These are phyloP conservation scores for Globisporangium radiosum DNA, from an alignment of 352 stramenopile genomes.

Conservation along the genomic window DNA sequence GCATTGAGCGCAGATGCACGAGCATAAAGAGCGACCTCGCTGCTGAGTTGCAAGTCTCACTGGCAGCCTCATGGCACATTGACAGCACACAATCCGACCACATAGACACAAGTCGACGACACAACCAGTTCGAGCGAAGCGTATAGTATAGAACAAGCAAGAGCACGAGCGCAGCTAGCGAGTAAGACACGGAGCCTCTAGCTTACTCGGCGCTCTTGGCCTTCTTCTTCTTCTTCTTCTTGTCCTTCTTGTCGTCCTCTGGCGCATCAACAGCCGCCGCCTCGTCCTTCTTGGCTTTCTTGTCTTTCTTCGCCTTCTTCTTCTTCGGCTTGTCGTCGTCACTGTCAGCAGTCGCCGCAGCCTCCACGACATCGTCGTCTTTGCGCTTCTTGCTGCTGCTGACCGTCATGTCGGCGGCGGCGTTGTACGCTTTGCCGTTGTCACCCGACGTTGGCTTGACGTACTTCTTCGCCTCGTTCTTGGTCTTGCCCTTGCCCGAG, in stretches of 20 bases:
- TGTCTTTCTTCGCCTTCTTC: constrained; percentile 76
- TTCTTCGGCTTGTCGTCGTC: constrained; percentile 63
- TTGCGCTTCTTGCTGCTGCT: constrained; percentile 85
- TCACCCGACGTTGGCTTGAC: constrained; percentile 47
- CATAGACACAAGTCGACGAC: neutral
- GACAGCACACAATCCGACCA: neutral
- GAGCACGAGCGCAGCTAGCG: neutral
- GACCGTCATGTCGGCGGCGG: constrained; percentile 93
- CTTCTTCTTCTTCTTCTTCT: constrained; percentile 55
- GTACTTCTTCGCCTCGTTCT: constrained; percentile 90
- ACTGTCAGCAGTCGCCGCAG: constrained; percentile 31
- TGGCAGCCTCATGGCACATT: no score
- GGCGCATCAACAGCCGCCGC: constrained; percentile 8
- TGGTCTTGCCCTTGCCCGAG: constrained; percentile 87
- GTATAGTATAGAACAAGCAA: constrained; percentile 19
- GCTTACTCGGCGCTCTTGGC: constrained; percentile 17
- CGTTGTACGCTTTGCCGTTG: constrained; percentile 89
- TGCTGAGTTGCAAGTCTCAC: no score
- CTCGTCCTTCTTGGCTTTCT: constrained; percentile 80
- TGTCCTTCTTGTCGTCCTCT: constrained; percentile 40
- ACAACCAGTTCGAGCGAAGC: neutral
- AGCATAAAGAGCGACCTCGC: no score
- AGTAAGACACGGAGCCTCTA: neutral
- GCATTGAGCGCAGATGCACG: no score
- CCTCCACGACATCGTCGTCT: constrained; percentile 47